These are phyloP conservation scores for Physaria fendleri DNA, from an alignment of 345 rosid genomes.

Conservation along the genomic window DNA sequence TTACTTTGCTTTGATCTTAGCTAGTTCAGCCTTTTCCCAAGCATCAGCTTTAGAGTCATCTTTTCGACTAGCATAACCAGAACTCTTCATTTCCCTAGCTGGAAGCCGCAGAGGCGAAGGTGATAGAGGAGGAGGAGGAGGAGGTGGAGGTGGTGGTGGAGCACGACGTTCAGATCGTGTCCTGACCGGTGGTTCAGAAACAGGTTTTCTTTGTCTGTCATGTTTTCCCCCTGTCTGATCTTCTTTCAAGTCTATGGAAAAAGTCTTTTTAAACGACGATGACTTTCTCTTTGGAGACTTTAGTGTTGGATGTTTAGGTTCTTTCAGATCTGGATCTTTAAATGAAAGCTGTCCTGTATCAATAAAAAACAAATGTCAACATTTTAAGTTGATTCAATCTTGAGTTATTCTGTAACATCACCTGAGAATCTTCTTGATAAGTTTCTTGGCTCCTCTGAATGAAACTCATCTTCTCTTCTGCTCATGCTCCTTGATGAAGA, in stretches of 20 bases:
- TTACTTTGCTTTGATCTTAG: conserved; percentile 55
- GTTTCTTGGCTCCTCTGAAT: conserved; percentile 16
- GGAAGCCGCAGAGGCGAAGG: conserved; percentile 26
- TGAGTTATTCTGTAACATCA: conserved; percentile 3
- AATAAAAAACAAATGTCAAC: not conserved
- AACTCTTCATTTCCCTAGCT: conserved; percentile 16
- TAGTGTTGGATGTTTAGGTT: not conserved
- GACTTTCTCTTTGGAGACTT: conserved; percentile 22
- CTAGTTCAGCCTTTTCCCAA: conserved; percentile 58
- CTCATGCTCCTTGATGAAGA: conserved; percentile 21
- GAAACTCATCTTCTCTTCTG: conserved; percentile 7
- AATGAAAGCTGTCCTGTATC: conserved; percentile 20
- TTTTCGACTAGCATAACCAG: not conserved
- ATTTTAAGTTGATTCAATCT: not conserved
- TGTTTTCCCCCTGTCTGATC: conserved; percentile 5
- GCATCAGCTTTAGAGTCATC: conserved; percentile 40
- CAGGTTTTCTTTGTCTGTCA: conserved; percentile 9
- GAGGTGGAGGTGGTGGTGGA: conserved; percentile 13
- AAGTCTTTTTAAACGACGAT: conserved; percentile 15
- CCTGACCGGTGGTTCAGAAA: conserved; percentile 18
- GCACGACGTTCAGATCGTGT: conserved; percentile 25
- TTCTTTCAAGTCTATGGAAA: conserved; percentile 5
- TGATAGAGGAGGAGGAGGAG: conserved; percentile 23
- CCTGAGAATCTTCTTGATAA: conserved; percentile 31
- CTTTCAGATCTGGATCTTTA: conserved; percentile 6